Evolutionary conservation across 169 alveolate species (phyloP).

Genomic region (Eimeria mitis): DNA sequence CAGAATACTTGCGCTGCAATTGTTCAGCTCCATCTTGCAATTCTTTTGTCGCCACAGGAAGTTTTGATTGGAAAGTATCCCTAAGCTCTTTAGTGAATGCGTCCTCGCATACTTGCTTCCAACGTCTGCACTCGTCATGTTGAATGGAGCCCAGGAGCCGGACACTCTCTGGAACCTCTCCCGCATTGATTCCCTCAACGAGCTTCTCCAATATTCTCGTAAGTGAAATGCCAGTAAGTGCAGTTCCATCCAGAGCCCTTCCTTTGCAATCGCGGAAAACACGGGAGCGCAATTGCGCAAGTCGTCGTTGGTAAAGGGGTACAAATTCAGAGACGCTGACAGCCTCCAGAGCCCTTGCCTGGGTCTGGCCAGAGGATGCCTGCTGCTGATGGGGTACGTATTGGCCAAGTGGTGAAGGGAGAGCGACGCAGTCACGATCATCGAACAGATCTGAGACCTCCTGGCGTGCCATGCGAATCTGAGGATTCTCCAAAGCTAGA

Average conservation of each 20-base stretch:
- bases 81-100: slow-evolving; percentile 74
- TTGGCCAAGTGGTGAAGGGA: slow-evolving; percentile 74
- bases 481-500: slow-evolving; percentile 63
- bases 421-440: slow-evolving; percentile 73
- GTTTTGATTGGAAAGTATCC: slow-evolving; percentile 61
- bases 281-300: slow-evolving; percentile 57
- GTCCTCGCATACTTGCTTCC: slow-evolving; percentile 76
- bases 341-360: slow-evolving; percentile 72
- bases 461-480: slow-evolving; percentile 79
- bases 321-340: slow-evolving; percentile 73
- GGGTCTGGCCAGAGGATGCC: slow-evolving; percentile 40
- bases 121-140: slow-evolving; percentile 71
- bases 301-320: slow-evolving; percentile 75
- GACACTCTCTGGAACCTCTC: slow-evolving; percentile 75
- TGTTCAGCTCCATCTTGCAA: slow-evolving; percentile 73
- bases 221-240: slow-evolving; percentile 62
- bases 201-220: slow-evolving; percentile 56
- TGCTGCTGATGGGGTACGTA: slow-evolving; percentile 19
- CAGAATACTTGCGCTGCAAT: slow-evolving; percentile 60
- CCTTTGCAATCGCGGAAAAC: slow-evolving; percentile 76
- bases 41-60: slow-evolving; percentile 61
- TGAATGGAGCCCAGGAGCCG: slow-evolving; percentile 70
- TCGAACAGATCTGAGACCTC: slow-evolving; percentile 64
- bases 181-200: slow-evolving; percentile 79
- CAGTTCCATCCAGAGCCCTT: slow-evolving; percentile 58